Conservation (phyloP, 1,284 basidiomycete species). For the Leccinum fuscescens region DNA sequence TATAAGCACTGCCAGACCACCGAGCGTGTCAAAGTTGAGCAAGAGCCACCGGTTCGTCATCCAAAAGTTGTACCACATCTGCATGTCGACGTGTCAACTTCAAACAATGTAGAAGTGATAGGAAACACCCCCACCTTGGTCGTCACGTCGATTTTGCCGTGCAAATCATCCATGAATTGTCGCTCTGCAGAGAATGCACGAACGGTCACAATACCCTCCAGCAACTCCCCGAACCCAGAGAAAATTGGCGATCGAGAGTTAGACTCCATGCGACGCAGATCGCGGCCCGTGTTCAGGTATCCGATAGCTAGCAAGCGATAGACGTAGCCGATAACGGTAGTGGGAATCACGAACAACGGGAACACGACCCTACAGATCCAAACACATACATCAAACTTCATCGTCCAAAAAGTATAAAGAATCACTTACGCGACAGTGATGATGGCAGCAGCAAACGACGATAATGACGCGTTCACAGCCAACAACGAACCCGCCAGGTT, state of each 20-base stretch:
- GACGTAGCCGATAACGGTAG: conserved; percentile 47
- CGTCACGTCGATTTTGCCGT: conserved; percentile 62
- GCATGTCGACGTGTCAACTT: background rate
- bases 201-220: conserved; percentile 75
- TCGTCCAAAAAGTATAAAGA: background rate
- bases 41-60: conserved; percentile 81
- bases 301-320: conserved; percentile 52
- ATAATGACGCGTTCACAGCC: conserved; percentile 70
- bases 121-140: conserved; percentile 47
- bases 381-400: background rate
- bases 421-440: conserved; percentile 31
- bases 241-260: conserved; percentile 56
- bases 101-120: background rate
- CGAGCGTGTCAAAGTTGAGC: conserved; percentile 75
- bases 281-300: conserved; percentile 57
- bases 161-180: conserved; percentile 75
- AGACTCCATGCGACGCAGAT: conserved; percentile 62
- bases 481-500: conserved; percentile 54
- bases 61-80: conserved; percentile 80
- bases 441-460: conserved; percentile 55
- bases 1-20: conserved; percentile 58
- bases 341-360: conserved; percentile 60
- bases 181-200: conserved; percentile 85
- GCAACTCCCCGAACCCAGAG: conserved; percentile 67
- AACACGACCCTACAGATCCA: conserved; percentile 43